Conservation (phyloP, 768 basidiomycete genomes). For the Amyloporia xantha region DNA sequence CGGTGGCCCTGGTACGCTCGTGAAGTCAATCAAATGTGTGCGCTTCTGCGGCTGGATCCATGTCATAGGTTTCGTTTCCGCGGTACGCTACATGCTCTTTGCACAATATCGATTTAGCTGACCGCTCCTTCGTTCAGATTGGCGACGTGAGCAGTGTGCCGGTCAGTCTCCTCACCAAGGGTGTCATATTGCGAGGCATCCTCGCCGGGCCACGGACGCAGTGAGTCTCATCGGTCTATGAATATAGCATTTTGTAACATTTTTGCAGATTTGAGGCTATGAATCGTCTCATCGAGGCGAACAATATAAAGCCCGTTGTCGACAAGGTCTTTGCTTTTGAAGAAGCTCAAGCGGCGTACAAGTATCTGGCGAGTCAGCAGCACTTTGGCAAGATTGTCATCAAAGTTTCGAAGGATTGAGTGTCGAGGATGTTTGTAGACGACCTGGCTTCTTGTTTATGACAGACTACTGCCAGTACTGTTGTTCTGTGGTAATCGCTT, state of each 20-base stretch:
- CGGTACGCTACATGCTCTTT: constrained; percentile 21
- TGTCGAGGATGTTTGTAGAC: too few species aligned
- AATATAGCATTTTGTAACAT: background rate
- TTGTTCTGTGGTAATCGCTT: too few species aligned
- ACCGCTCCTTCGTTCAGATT: constrained; percentile 15
- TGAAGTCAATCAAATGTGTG: constrained; percentile 35
- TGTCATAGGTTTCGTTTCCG: constrained; percentile 42
- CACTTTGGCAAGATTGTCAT: constrained; percentile 61
- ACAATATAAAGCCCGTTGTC: constrained; percentile 43
- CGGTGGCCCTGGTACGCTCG: constrained; percentile 46
- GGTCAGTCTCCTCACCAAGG: constrained; percentile 7
- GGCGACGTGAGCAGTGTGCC: constrained; percentile 6
- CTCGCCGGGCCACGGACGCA: constrained; percentile 49
- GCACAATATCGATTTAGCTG: constrained; percentile 21
- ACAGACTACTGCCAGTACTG: too few species aligned
- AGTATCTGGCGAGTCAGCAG: constrained; percentile 44
- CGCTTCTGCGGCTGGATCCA: constrained; percentile 39
- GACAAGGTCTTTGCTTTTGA: constrained; percentile 56
- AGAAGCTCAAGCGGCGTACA: constrained; percentile 43
- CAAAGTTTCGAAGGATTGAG: constrained; percentile 27
- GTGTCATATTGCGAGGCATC: constrained; percentile 39
- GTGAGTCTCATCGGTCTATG: constrained; percentile 26
- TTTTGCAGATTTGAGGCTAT: constrained; percentile 42
- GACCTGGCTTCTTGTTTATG: too few species aligned
- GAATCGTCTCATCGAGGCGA: constrained; percentile 39